Evolutionary conservation across 495 filamentous ascomycete species (phyloP).

Genomic region (Stereocaulon alpinum): DNA sequence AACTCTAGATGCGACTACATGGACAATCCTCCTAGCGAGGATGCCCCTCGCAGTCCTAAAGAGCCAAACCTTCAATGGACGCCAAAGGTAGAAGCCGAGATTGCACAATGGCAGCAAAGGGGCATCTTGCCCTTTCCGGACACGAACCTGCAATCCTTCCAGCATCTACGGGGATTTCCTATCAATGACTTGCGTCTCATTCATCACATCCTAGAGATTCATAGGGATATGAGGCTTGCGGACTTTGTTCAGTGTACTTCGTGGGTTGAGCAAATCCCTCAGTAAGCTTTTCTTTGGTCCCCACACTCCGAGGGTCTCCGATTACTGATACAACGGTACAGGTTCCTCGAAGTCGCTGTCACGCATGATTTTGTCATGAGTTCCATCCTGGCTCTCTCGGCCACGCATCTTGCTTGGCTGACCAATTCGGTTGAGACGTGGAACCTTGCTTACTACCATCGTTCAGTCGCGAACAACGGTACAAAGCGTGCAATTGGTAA

Average conservation of each 20-base stretch:
- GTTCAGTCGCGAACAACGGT: constrained; percentile 73
- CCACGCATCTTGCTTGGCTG: constrained; percentile 80
- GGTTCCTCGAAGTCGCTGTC: constrained; percentile 74
- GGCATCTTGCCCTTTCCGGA: constrained; percentile 82
- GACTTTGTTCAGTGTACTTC: constrained; percentile 72
- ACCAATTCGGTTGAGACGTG: constrained; percentile 72
- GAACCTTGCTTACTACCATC: constrained; percentile 78
- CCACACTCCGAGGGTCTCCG: background rate
- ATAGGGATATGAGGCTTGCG: constrained; percentile 65
- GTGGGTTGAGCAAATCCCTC: constrained; percentile 86
- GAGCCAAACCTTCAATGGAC: constrained; percentile 74
- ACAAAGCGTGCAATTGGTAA: constrained; percentile 74
- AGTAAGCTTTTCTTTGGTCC: constrained; percentile 46
- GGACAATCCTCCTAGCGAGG: constrained; percentile 59
- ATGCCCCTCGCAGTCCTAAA: constrained; percentile 54
- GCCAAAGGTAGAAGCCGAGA: constrained; percentile 64
- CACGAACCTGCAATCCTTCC: constrained; percentile 57
- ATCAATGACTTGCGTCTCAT: constrained; percentile 75
- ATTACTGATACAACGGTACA: constrained; percentile 28
- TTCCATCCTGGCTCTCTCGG: constrained; percentile 79
- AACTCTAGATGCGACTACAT: constrained; percentile 97
- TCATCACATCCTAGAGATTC: constrained; percentile 80
- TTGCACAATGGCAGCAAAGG: constrained; percentile 75
- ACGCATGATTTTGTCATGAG: constrained; percentile 86
- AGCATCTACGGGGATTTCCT: constrained; percentile 50